Evolutionary conservation across 2,329 filamentous ascomycete genomes (phyloP), one percentile per base, ranked within the genome.

Genomic region (Simplicillium aogashimaense): DNA sequence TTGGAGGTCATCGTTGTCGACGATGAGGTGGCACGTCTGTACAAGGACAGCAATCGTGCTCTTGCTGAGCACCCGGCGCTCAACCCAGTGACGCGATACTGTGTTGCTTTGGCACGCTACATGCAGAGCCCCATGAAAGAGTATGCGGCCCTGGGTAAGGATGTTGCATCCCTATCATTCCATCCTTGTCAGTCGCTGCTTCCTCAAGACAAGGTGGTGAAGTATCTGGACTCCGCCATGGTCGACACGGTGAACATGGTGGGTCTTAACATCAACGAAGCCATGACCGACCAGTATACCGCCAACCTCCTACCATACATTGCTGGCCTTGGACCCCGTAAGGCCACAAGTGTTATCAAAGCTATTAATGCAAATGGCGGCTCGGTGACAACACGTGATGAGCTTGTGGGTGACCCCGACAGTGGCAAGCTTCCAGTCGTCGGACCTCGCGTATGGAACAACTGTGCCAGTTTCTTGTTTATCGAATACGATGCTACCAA

Each of bases 221-320:
- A 86, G 57, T 79, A 87, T 44, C 73, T 98, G 13, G 92, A 98
- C 54, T 94, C 86, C n/a, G 87, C 90, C 35, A 86, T 98, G 78
- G 90, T 98, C 10, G 92, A 98, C 57, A 95, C 95, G 74, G 92
- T 98, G 50, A 98, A 98, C 58, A 78, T 98, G 34, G 88, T 89
- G 35, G 92, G 92, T 55, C 86, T 98, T 30, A 86, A 97, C 53
- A 83, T 98, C 55, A 95, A 95, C 52, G 89, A 95, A 49, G 88
- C 89, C 12, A 81, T 94, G 41, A 73, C 72, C 33, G 86, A 95
- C 58, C 57, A 78, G 2, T 87, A 92, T 53, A 83, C 85, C 8
- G 87, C 88, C 12, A 92, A 90, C 48, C 73, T 98, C 2, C 70
- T 98, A 30, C 89, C 89, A 4, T 98, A 89, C 51, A 78, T 98